Evolutionary conservation across 1,284 basidiomycete species (phyloP).

Genomic region (Trametes hirsuta): DNA sequence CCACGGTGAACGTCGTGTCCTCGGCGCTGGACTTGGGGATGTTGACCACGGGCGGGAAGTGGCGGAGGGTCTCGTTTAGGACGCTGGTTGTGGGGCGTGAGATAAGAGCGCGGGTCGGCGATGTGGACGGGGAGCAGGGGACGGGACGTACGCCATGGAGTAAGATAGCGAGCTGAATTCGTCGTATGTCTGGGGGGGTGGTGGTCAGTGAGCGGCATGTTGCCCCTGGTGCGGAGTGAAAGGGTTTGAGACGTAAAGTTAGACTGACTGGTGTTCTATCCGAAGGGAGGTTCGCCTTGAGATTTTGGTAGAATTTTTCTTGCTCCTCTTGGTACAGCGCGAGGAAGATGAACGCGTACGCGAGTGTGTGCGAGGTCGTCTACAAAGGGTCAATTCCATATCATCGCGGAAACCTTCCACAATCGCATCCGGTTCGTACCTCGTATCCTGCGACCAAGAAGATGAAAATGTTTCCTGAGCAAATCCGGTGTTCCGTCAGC

Average conservation of each 20-base stretch:
- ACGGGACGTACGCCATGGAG: constrained; percentile 22
- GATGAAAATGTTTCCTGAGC: constrained; percentile 51
- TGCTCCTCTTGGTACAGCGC: constrained; percentile 63
- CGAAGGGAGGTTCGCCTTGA: constrained; percentile 12
- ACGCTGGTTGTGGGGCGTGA: constrained; percentile 40
- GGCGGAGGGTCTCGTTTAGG: constrained; percentile 61
- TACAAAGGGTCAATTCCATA: constrained; percentile 34
- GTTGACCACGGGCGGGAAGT: constrained; percentile 57
- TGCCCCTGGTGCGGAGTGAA: no score
- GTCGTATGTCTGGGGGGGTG: constrained; percentile 15
- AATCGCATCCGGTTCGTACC: constrained; percentile 34
- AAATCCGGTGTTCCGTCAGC: not conserved
- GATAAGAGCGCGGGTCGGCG: not conserved
- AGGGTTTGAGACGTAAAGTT: not conserved
- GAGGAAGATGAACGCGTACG: constrained; percentile 56
- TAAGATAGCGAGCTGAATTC: constrained; percentile 20
- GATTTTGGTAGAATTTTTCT: constrained; percentile 56
- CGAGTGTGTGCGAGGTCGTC: constrained; percentile 59
- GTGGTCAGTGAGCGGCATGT: no score
- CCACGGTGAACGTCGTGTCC: constrained; percentile 46
- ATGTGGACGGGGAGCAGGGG: not conserved
- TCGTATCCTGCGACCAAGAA: constrained; percentile 61
- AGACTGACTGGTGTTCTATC: constrained; percentile 9
- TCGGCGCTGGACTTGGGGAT: constrained; percentile 47
- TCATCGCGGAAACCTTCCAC: not conserved